Conservation (phyloP, 2,329 filamentous ascomycete genomes). For the Magnaporthales sp. region DNA sequence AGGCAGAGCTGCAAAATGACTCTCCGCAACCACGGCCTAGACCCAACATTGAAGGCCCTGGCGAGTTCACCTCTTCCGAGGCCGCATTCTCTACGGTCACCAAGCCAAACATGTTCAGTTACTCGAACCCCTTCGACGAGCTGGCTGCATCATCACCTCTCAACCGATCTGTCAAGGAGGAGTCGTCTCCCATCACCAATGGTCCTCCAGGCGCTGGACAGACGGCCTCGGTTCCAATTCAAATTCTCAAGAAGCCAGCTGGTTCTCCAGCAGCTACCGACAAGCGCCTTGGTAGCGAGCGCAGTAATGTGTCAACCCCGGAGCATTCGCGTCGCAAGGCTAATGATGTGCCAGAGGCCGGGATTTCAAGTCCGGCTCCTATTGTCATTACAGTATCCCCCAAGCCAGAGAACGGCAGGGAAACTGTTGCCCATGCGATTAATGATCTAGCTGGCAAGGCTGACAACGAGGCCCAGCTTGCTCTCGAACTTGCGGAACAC, state of each 20-base stretch:
- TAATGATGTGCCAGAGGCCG: conserved; percentile 20
- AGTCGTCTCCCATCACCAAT: conserved; percentile 18
- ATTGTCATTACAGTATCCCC: conserved; percentile 5
- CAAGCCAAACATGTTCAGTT: conserved; percentile 22
- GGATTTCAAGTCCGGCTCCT: not conserved
- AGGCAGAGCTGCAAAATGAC: conserved; percentile 17
- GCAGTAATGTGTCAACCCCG: conserved; percentile 35
- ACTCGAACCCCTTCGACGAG: conserved; percentile 33
- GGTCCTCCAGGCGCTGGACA: conserved; percentile 18
- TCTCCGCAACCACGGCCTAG: conserved; percentile 24
- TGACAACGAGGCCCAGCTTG: conserved; percentile 52
- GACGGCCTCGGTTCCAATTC: conserved; percentile 27
- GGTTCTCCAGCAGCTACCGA: conserved; percentile 31
- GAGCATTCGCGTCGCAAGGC: conserved; percentile 26
- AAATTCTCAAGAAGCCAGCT: conserved; percentile 42
- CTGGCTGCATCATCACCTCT: conserved; percentile 29
- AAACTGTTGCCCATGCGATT: conserved; percentile 65
- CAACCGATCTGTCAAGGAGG: conserved; percentile 31
- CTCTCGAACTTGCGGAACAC: conserved; percentile 47
- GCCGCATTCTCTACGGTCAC: conserved; percentile 10
- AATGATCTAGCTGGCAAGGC: conserved; percentile 50
- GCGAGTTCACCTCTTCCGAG: conserved; percentile 12
- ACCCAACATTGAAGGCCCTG: conserved; percentile 1
- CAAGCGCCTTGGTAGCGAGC: conserved; percentile 29
- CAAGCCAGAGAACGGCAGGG: conserved; percentile 18